Evolutionary conservation across 345 rosid genomes (phyloP).

Genomic region (Brassica napus): DNA sequence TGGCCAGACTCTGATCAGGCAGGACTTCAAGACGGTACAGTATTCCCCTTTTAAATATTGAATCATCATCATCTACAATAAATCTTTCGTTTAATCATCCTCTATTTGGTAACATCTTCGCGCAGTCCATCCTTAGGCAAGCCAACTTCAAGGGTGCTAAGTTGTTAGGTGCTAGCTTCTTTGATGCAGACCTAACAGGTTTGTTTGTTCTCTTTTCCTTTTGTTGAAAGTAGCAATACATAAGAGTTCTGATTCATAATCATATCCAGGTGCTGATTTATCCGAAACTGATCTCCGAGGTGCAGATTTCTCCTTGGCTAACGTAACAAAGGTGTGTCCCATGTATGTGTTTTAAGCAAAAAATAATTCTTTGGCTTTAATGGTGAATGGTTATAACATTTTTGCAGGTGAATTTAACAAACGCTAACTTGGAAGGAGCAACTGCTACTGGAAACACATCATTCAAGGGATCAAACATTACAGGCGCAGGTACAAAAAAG

Average conservation of each 20-base stretch:
- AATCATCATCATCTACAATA: not conserved
- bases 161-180: conserved; percentile 93
- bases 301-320: conserved; percentile 89
- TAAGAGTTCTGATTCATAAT: not conserved
- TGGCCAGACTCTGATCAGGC: conserved; percentile 76
- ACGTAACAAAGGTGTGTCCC: conserved; percentile 64
- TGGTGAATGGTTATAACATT: not conserved
- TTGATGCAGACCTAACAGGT: conserved; percentile 97
- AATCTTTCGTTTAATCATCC: not conserved
- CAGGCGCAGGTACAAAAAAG: conserved; percentile 70
- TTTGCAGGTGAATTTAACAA: conserved; percentile 74
- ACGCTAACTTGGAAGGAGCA: conserved; percentile 96
- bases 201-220: conserved; percentile 5
- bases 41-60: not conserved
- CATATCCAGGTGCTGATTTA: conserved; percentile 77
- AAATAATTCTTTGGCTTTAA: not conserved
- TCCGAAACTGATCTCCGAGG: conserved; percentile 89
- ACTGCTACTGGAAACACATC: conserved; percentile 91
- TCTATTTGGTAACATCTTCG: not conserved
- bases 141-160: conserved; percentile 91
- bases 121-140: conserved; percentile 82
- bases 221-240: not conserved
- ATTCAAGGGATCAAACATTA: conserved; percentile 81
- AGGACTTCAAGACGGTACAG: conserved; percentile 90
- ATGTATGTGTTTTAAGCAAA: conserved; percentile 5